Base-by-base conservation (phyloP, 495 filamentous ascomycete species). In the Letharia columbiana region DNA sequence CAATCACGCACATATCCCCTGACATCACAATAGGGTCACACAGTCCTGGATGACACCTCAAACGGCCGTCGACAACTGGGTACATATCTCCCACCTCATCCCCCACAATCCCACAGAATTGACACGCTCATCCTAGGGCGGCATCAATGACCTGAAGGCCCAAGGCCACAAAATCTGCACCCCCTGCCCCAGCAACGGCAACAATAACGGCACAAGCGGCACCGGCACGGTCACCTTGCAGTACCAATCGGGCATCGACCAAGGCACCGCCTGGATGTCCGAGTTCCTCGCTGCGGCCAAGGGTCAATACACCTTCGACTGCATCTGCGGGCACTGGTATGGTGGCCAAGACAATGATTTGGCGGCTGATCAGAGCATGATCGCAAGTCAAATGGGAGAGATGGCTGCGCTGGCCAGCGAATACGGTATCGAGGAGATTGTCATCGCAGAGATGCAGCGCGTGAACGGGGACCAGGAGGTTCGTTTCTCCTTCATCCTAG, bases 11-110 rank as follows among this genome's bases (percentile, higher is more conserved):
- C 33, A 57, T 10, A n/a, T 20, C 2, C 6, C 54, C 54, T 57
- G 54, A 57, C 54, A 57, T 37, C 7, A 3, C 3, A 1, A 0
- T 33, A 57, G 54, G 33, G 3, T 39, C 17, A 7, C 5, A 3
- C 33, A 57, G 7, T 57, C 54, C 0, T 57, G 54, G 54, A 57
- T 57, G 54, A 57, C 54, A 15, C 54, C 54, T 37, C 54, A 57
- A 57, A 15, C 13, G 0, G 54, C 54, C 3, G 54, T 57, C 33
- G 54, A 37, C 17, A 57, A 57, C 33, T 57, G 54, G 54, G 54
- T 57, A 37, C 10, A 9, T 56, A 17, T 8, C 13, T 39, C 33
- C 18, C 7, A 11, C 33, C 17, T 9, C 7, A 20, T 20, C 2
- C 3, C 17, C 17, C 1, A 4, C 4, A n/a, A 35, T 12, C 15